Base-by-base conservation (phyloP, 805 yeast species). In the Kuraishia molischiana region DNA sequence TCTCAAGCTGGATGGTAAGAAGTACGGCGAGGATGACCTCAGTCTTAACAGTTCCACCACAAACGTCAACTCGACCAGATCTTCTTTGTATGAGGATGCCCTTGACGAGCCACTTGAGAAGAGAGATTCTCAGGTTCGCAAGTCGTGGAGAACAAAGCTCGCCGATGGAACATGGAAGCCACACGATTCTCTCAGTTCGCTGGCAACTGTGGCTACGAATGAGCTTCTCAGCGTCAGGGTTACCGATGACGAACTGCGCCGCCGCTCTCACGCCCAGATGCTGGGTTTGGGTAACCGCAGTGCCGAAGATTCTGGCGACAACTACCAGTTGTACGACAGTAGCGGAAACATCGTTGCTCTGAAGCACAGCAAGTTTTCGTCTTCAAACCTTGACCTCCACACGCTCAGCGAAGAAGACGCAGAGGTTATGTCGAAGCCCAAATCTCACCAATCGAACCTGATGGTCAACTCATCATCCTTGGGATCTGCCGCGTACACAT, bases 181-280 rank as follows among this genome's bases (percentile, higher is more conserved):
- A 34, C 73, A 90, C 53, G 77, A 73, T 26, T 80, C 94, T 8
- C 66, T 75, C 39, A 72, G 71, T 29, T 84, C 96, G 0, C 50
- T 82, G 40, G 87, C 86, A 20, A 86, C 95, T 0, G 89, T 89
- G 24, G 78, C 89, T 24, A 85, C 96, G 1, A 85, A 80, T 36
- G 90, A 85, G 53, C 69, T 87, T 34, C 69, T 86, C 51, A 81
- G 85, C 4, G 85, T 87, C 29, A 72, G 86, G 50, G 65, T 86
- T 31, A 86, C 83, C 3, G 83, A 80, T 29, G 83, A 79, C 42
- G 56, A 56, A 29, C 51, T 68, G 20, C 60, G 61, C 29, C 65
- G 68, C 42, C 50, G 49, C 37, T 53, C 62, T 28, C 64, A 59
- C 43, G 26, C 59, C 6, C 49, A 56, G 15, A 32, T 54, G 39